Evolutionary conservation across 78 protist genomes (phyloP).

Genomic region (Mastigamoeba balamuthi): DNA sequence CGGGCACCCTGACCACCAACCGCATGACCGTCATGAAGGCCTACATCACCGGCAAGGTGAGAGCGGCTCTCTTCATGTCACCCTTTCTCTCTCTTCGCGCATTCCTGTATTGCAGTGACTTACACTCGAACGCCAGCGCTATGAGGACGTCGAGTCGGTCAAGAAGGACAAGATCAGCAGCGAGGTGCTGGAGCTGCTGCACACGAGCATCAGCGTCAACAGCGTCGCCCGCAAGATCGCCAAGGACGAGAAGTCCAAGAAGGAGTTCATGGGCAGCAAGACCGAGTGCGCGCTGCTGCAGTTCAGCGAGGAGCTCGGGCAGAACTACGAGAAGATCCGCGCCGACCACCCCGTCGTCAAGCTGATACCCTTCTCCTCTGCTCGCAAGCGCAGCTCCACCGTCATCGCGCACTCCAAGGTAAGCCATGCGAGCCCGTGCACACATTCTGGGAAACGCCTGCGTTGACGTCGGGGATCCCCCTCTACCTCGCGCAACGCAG

Average conservation of each 20-base stretch:
- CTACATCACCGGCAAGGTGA: constrained; percentile 5
- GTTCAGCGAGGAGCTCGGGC: constrained; percentile 8
- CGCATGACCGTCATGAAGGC: constrained; percentile 83
- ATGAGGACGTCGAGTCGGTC: background rate
- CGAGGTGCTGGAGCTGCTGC: too few species aligned
- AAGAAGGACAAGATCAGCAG: background rate
- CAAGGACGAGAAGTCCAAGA: constrained; percentile 10
- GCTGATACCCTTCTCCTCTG: constrained; percentile 68
- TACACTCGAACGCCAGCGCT: too few species aligned
- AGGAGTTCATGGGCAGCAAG: too few species aligned
- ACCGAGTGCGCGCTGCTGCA: constrained; percentile 60
- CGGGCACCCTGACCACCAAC: constrained; percentile 92
- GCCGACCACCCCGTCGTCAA: constrained; percentile 4
- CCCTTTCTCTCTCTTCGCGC: too few species aligned
- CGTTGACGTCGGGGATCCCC: too few species aligned
- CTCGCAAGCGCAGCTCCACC: constrained; percentile 29
- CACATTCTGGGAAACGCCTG: too few species aligned
- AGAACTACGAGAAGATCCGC: constrained; percentile 33
- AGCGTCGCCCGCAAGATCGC: constrained; percentile 26
- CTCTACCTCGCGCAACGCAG: too few species aligned
- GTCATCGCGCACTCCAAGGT: background rate
- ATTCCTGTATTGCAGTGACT: background rate
- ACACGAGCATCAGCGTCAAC: constrained; percentile 18
- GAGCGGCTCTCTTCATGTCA: background rate
- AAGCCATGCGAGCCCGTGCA: too few species aligned